Evolutionary conservation across 176 grass and related monocot genomes (phyloP), one percentile per base, ranked within the genome.

Genomic region (Cenchrus purpureus): DNA sequence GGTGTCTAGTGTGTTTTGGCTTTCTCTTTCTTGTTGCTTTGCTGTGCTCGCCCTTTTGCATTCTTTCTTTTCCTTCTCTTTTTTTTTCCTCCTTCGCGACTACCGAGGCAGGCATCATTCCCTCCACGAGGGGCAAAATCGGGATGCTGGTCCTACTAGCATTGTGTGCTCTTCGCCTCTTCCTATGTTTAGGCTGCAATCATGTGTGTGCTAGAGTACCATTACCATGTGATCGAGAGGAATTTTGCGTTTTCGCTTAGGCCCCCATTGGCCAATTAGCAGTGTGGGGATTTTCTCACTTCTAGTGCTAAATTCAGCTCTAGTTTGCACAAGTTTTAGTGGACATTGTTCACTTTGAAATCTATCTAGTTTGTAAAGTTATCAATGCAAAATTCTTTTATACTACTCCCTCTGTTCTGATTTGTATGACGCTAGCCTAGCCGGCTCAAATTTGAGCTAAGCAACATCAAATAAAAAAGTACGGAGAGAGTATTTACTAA

Each of bases 31-130:
- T 73, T 73, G 73, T 69, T 82, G 79, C 79, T 70, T 81, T 81
- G 79, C 66, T 58, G 79, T 81, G 79, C 64, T 43, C 63, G 49
- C 25, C 78, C 79, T 69, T 81, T 81, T 81, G 63, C 65, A 40
- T 81, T 81, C 73, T 73, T 75, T 13, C 0, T 40, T 54, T 46
- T 45, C 46, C 32, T 42, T 22, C 20, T 37, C 9, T 37, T 76
- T 49, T 13, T 40, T 60, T 28, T 20, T 22, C 37, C 1, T 45
- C 64, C 66, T 10, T 60, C 82, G 71, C 84, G 48, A 42, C 55
- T 84, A 87, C 84, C 91, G 87, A 89, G 87, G 56, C 91, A 60
- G 65, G 68, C 81, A 88, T 95, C 90, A 90, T 92, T 95, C 85
- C 64, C 67, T 88, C 88, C 85, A 71, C 86, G 42, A 45, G 79